Conservation (phyloP, 768 basidiomycete species). For the Russula abietina region DNA sequence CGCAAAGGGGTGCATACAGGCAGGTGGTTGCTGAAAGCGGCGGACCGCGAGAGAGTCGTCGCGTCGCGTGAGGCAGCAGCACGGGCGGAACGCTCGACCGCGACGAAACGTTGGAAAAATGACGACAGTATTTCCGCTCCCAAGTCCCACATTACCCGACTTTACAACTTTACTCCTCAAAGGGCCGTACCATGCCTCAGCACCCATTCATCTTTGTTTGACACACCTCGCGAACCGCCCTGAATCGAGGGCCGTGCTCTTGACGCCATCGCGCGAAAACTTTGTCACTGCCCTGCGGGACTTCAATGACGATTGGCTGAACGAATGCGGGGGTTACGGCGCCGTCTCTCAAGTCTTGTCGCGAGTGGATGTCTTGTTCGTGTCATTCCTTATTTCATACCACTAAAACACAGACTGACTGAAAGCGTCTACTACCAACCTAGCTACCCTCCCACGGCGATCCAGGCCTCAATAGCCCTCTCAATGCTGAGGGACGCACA, state of each 20-base stretch:
- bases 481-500: constrained; percentile 20
- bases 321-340: constrained; percentile 31
- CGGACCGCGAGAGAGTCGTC: neutral
- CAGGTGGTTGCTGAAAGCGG: neutral
- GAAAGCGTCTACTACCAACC: neutral
- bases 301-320: constrained; percentile 45
- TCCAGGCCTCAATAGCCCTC: constrained; percentile 18
- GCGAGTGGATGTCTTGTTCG: constrained; percentile 49
- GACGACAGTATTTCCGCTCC: constrained; percentile 36
- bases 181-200: constrained; percentile 59
- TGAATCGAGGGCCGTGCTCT: constrained; percentile 38
- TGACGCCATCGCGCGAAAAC: constrained; percentile 48
- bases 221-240: constrained; percentile 39
- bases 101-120: neutral
- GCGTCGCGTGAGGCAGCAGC: neutral
- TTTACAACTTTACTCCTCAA: constrained; percentile 57
- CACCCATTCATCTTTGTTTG: constrained; percentile 61
- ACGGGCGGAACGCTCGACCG: neutral
- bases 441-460: constrained; percentile 19
- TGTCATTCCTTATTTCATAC: constrained; percentile 13
- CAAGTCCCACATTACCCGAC: constrained; percentile 44
- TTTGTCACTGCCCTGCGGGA: constrained; percentile 40
- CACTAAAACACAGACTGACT: neutral
- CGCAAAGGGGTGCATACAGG: constrained; percentile 73
- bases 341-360: constrained; percentile 25